Evolutionary conservation across 2,329 filamentous ascomycete species (phyloP), one percentile per base, ranked within the genome.

Genomic region (Trichoderma atroviride): DNA sequence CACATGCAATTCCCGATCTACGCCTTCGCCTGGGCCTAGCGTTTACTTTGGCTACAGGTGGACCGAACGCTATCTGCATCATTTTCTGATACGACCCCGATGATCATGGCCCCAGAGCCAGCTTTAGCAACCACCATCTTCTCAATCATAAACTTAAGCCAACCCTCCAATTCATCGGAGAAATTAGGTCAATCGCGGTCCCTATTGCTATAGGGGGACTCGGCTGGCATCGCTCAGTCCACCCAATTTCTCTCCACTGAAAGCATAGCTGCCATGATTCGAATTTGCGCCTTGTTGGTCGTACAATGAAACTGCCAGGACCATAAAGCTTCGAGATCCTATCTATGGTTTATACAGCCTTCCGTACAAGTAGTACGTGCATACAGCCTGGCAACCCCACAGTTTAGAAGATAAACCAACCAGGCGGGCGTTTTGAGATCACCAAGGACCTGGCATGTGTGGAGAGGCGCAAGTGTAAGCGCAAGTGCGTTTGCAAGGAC

Each of bases 351-450:
- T 59, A 58, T 35, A 47, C 35, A 47, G 58, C 35, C 24, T 47
- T 59, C n/a, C 57, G 33, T 37, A 19, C 37, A 16, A 58, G 27
- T n/a, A 58, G 55, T 67, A 31, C 40, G 37, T 43, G 3, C 53
- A 33, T 61, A 40, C 37, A 63, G 67, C 67, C 40, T 37, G 24
- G 67, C 13, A 50, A 69, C 67, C 67, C 67, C 60, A 58, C 67
- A 64, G 40, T 40, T 31, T n/a, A 29, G 37, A 52, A 16, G 24
- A 64, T 37, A 56, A 63, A 31, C 43, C 27, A 64, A 37, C 53
- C 52, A 64, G 19, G 52, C 59, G 24, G 55, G 55, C 55, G 67
- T 58, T 50, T 58, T 58, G 50, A 35, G 59, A 62, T 50, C 53
- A 58, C 55, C 35, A 22, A 55, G 56, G 57, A 27, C 56, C 57